phyloP scores from a whole-genome alignment of 345 rosid genomes.

The Lepidium africanum region DNA sequence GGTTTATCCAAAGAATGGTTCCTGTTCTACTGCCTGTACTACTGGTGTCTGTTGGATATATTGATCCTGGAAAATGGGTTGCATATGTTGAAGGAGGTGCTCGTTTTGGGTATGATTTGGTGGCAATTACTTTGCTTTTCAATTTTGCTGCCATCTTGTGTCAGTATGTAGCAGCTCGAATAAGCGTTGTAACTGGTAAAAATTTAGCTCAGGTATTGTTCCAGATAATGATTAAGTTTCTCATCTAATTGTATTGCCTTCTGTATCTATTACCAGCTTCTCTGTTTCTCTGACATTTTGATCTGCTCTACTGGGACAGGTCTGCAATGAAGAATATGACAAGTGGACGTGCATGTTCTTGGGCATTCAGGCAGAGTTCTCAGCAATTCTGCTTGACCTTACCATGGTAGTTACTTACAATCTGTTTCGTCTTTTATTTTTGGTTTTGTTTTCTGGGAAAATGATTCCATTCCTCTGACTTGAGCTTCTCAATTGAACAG shows the following conservation, averaged over 20 bases:
- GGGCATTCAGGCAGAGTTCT: constrained; percentile 81
- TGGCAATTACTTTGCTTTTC: constrained; percentile 57
- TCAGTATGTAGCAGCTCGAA: constrained; percentile 72
- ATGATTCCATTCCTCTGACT: constrained; percentile 6
- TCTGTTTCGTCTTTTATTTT: not conserved
- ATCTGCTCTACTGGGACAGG: constrained; percentile 36
- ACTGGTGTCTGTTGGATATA: constrained; percentile 72
- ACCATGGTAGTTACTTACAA: constrained; percentile 50
- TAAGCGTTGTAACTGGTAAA: constrained; percentile 70
- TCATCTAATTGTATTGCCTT: not conserved
- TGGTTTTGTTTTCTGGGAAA: not conserved
- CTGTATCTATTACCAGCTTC: not conserved
- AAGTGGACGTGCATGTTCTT: constrained; percentile 61
- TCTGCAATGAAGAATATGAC: constrained; percentile 87
- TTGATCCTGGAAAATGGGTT: constrained; percentile 97
- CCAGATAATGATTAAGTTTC: not conserved
- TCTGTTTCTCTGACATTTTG: not conserved
- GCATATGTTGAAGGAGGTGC: constrained; percentile 90
- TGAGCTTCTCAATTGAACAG: constrained; percentile 37
- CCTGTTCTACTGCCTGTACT: constrained; percentile 66
- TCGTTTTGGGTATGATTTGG: constrained; percentile 72
- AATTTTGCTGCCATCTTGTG: constrained; percentile 80
- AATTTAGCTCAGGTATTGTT: constrained; percentile 79
- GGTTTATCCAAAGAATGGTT: constrained; percentile 44
- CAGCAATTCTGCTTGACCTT: constrained; percentile 69